phyloP scores from a whole-genome alignment of 768 basidiomycete species.

The Boletus subparvulus region DNA sequence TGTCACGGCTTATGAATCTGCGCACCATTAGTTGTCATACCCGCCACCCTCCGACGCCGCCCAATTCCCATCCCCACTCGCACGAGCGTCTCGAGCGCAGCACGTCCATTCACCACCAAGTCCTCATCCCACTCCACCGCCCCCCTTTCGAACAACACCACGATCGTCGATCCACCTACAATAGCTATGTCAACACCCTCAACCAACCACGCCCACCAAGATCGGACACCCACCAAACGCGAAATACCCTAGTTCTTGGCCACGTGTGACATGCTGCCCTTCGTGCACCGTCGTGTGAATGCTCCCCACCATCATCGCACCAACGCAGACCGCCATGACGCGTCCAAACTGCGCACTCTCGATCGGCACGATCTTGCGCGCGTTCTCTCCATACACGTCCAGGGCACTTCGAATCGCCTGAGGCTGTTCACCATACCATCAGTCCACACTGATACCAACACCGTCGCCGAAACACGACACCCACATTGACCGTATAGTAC shows the following conservation, averaged over 20 bases:
- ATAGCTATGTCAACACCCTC: not conserved
- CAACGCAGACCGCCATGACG: conserved; percentile 89
- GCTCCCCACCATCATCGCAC: conserved; percentile 94
- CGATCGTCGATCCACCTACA: conserved; percentile 87
- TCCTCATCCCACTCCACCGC: conserved; percentile 91
- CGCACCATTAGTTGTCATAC: conserved; percentile 4
- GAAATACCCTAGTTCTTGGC: conserved; percentile 92
- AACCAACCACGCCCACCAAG: not conserved
- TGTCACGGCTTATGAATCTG: conserved; percentile 2
- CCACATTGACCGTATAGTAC: conserved; percentile 93
- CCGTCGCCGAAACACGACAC: conserved; percentile 34
- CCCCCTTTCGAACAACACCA: conserved; percentile 85
- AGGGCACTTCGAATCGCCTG: conserved; percentile 90
- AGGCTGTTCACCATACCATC: conserved; percentile 47
- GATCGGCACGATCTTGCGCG: conserved; percentile 88
- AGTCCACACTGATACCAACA: not conserved
- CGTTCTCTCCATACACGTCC: conserved; percentile 95
- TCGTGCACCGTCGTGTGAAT: conserved; percentile 87
- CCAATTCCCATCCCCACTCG: conserved; percentile 89
- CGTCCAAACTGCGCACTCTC: conserved; percentile 86
- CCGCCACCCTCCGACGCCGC: conserved; percentile 20
- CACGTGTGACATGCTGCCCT: conserved; percentile 75
- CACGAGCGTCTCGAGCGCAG: conserved; percentile 87
- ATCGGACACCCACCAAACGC: conserved; percentile 72
- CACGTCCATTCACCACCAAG: conserved; percentile 76